Evolutionary conservation across 805 yeast species (phyloP).

Genomic region (Blastobotrys robertii): DNA sequence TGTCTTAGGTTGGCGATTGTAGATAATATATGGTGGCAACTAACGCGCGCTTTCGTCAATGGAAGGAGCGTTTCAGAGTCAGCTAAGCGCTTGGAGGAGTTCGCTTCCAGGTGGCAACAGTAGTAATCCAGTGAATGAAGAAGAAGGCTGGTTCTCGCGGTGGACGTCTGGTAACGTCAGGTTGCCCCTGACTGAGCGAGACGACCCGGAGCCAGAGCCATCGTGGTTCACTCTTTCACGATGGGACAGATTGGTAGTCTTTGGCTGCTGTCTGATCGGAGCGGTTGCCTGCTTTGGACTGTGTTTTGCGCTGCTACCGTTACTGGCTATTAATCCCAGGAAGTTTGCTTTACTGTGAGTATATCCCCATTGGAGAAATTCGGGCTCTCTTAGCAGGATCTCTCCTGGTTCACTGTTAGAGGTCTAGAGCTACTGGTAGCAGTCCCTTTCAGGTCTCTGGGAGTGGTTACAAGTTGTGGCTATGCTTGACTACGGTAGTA

Average conservation of each 20-base stretch:
- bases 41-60: constrained; percentile 4
- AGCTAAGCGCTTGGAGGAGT: constrained; percentile 25
- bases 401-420: no score
- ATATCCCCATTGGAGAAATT: no score
- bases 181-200: constrained; percentile 16
- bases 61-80: constrained; percentile 27
- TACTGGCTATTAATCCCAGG: constrained; percentile 77
- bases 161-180: constrained; percentile 16
- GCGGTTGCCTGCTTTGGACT: constrained; percentile 73
- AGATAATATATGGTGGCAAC: no score
- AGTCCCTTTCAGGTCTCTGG: no score
- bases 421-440: no score
- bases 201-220: constrained; percentile 25
- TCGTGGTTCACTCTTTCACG: constrained; percentile 41
- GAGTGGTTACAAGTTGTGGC: no score
- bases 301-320: constrained; percentile 80
- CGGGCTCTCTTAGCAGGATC: no score
- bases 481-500: no score
- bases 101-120: constrained; percentile 7
- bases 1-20: no score
- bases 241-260: constrained; percentile 71
- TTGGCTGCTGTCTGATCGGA: constrained; percentile 65
- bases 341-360: constrained; percentile 56
- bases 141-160: constrained; percentile 17
- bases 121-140: constrained; percentile 6